Conservation (phyloP, 306 rosid genomes). For the Ceratonia siliqua region DNA sequence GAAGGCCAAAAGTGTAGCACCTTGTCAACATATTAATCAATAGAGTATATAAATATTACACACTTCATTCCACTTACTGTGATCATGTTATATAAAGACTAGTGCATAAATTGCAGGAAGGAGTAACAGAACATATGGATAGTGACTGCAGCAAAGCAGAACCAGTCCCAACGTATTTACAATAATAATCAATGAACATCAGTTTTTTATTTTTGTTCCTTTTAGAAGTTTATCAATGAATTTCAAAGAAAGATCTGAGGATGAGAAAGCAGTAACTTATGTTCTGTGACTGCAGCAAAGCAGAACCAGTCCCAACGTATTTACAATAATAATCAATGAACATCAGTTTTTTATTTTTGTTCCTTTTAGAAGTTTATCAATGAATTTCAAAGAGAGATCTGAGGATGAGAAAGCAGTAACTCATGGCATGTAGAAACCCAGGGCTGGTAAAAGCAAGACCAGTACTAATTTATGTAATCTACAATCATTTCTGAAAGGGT, state of each 20-base stretch:
- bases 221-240: neutral
- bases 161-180: neutral
- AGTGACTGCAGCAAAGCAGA: neutral
- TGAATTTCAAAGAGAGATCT: neutral
- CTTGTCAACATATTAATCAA: neutral
- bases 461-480: conserved; percentile 13
- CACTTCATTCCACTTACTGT: neutral
- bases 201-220: neutral
- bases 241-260: neutral
- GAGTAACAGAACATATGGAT: neutral
- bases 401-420: neutral
- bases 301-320: neutral
- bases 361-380: neutral
- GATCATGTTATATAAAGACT: neutral
- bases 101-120: neutral
- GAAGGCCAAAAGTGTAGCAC: neutral
- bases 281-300: too few relatives aligned
- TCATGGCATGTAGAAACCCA: neutral
- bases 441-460: conserved; percentile 5
- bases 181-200: neutral
- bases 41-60: neutral
- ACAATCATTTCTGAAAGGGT: neutral
- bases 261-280: neutral
- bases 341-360: neutral
- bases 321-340: neutral